Percentiles rank a stretch among this genome's conserved stretches.
Conservation (phyloP, 495 filamentous ascomycete species). For the Cercophora sp. region DNA sequence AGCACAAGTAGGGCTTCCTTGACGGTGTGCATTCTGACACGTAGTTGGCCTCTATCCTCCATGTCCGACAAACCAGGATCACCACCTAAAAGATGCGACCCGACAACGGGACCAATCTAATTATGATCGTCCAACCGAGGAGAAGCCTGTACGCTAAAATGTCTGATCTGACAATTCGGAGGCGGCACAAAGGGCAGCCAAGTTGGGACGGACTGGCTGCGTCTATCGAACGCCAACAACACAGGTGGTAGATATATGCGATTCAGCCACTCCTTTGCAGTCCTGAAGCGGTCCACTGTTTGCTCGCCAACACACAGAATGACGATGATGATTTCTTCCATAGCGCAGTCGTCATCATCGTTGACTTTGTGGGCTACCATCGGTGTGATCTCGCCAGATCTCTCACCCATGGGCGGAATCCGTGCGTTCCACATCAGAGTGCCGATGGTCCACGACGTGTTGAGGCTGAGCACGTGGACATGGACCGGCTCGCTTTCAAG, state of each 20-base stretch:
- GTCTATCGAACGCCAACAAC: background rate
- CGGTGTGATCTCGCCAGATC: constrained; percentile 13
- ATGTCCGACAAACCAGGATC: too few species aligned
- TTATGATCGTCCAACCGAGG: too few species aligned
- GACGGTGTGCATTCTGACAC: too few species aligned
- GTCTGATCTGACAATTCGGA: constrained; percentile 15
- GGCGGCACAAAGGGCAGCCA: constrained; percentile 18
- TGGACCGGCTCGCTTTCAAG: background rate
- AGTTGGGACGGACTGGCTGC: background rate
- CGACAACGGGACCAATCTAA: too few species aligned
- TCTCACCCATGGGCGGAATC: constrained; percentile 5
- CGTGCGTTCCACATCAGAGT: constrained; percentile 14
- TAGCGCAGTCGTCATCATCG: constrained; percentile 5
- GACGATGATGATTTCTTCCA: constrained; percentile 19
- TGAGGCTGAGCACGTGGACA: constrained; percentile 20
- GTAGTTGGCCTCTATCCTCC: too few species aligned
- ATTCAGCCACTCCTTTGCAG: constrained; percentile 11
- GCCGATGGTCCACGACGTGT: constrained; percentile 17
- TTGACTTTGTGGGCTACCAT: constrained; percentile 11
- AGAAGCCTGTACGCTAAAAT: constrained; percentile 9
- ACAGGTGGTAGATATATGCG: constrained; percentile 14
- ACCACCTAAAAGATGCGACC: too few species aligned
- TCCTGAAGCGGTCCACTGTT: background rate
- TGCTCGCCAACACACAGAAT: constrained; percentile 17
- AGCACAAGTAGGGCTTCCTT: too few species aligned